Evolutionary conservation across 2,329 filamentous ascomycete genomes (phyloP), one percentile per base, ranked within the genome.

Genomic region (Rutstroemia sp.): DNA sequence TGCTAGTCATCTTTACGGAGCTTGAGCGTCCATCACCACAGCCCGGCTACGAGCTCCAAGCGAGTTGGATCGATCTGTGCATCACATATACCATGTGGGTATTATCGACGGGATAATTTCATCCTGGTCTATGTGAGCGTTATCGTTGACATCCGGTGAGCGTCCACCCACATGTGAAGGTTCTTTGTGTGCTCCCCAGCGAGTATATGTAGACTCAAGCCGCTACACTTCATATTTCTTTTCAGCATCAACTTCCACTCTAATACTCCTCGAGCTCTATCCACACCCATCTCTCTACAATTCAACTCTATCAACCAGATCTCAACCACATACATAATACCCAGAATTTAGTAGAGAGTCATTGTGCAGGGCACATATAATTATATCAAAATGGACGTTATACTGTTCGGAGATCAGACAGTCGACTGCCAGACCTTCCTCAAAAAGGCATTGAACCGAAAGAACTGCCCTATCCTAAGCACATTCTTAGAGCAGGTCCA

Each of bases 401-500:
- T 64, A 56, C 50, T 61, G 36, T 61, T 63, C 36, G 58, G 60
- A 34, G 61, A 62, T 58, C 60, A 63, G 48, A 63, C 60, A 5
- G 56, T 57, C 8, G 58, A 63, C 48, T 61, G 58, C 44, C 57
- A 60, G 51, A 46, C 57, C 38, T 62, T 63, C 36, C 40, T 63
- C 23, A 56, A 52, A 21, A 62, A 63, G 38, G 42, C 55, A 39
- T 53, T 62, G 34, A 51, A 51, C 50, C 53, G 60, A 51, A 62
- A 64, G 27, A 60, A 59, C 17, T 52, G 49, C 21, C 61, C 62
- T 34, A 60, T 63, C 17, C 49, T 63, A 23, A 56, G 56, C n/a
- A 59, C 56, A 50, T 87, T 87, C 67, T 71, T 87, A 57, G 78
- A 83, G 61, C 75, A 79, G 60, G 76, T 75, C 52, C 75, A 77